Evolutionary conservation across 2,329 filamentous ascomycete genomes (phyloP).

Genomic region (Pyricularia sp.): DNA sequence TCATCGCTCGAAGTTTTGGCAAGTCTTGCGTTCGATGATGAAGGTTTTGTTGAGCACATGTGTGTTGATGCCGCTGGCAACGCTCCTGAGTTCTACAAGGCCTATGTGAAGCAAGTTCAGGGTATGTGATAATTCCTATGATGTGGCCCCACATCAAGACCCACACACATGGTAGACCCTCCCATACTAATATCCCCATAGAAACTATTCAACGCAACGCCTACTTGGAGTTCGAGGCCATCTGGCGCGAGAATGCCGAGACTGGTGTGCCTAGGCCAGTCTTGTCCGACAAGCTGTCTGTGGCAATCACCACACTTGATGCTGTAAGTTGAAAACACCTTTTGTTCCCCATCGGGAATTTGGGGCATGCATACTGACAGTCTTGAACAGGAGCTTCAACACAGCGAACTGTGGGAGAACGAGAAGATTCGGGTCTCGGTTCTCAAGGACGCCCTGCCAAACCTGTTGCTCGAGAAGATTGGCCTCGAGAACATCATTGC

Average conservation of each 20-base stretch:
- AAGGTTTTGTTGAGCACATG: conserved; percentile 84
- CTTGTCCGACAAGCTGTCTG: conserved; percentile 80
- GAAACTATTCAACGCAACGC: conserved; percentile 70
- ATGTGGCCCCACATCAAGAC: not conserved
- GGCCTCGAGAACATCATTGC: conserved; percentile 77
- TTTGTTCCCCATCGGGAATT: not conserved
- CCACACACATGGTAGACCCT: not conserved
- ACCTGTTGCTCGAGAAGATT: conserved; percentile 74
- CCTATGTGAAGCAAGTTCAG: conserved; percentile 87
- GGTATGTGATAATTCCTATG: conserved; percentile 31
- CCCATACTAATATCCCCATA: not conserved
- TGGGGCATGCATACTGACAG: not conserved
- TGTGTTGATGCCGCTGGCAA: conserved; percentile 63
- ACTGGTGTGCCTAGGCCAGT: conserved; percentile 70
- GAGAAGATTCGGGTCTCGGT: conserved; percentile 64
- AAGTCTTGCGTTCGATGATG: conserved; percentile 85
- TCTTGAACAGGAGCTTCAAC: conserved; percentile 62
- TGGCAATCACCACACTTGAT: conserved; percentile 90
- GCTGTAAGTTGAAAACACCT: conserved; percentile 18
- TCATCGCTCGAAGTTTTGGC: conserved; percentile 94
- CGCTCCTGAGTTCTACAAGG: conserved; percentile 79
- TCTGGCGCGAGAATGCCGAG: conserved; percentile 86
- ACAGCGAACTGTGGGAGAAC: conserved; percentile 83
- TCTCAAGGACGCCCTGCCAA: conserved; percentile 73
- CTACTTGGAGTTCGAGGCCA: conserved; percentile 87